Evolutionary conservation across 2,329 filamentous ascomycete species (phyloP), one percentile per base, ranked within the genome.

Genomic region (Diaporthe australafricana): DNA sequence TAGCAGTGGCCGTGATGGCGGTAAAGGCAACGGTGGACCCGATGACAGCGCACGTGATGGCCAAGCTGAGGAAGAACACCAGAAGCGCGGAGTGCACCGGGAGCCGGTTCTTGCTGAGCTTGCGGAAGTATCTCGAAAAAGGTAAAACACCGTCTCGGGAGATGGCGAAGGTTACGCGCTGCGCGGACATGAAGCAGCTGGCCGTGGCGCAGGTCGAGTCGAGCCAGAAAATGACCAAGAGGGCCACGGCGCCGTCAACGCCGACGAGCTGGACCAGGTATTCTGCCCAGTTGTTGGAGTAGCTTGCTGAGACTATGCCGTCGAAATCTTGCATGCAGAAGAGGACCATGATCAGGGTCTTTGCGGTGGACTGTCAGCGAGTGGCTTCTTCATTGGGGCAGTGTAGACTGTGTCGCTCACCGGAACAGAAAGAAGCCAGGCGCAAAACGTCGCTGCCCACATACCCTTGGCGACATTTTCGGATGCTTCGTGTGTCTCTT

Each of bases 241-340:
- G 78, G 11, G 79, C 81, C 7, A 79, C 75, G 7, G 81, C 81
- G 11, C 80, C 81, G 25, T 77, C 77, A 12, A 76, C 72, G 0
- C 81, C 82, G 12, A 83, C 68, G 6, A 82, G 75, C 62, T 83
- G 81, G 3, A 83, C 77, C 5, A 83, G 76, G 68, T 82, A 83
- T 68, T 79, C 81, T 12, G 81, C 82, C 78, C 78, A 84, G 72
- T 83, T 83, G 74, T 83, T 83, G 42, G 78, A 66, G 62, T 82
- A 83, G 0, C 76, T 74, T 7, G 76, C 81, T 2, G 74, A 75
- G 40, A 82, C 77, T 69, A 84, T 81, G 17, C 77, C 79, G 8
- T 82, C 78, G 53, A 84, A 82, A 70, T 83, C 80, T 74, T 83
- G 81, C 65, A 83, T 79, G 74, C 81, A 83, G 76, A 82, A 82